Evolutionary conservation across 2,329 filamentous ascomycete genomes (phyloP).

Genomic region (Capronia americana): DNA sequence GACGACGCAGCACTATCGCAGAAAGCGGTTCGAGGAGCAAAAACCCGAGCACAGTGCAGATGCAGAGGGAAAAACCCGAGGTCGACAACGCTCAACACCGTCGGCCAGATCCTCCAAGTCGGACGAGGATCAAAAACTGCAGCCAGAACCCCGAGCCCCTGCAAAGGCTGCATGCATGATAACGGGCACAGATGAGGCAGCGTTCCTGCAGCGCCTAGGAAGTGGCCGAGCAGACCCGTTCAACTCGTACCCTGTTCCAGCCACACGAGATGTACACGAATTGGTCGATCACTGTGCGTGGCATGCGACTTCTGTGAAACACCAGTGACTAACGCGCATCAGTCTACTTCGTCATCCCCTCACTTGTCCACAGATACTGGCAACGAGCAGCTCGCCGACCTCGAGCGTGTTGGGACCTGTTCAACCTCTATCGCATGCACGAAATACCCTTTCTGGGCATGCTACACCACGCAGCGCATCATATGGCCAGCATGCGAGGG

Average conservation of each 20-base stretch:
- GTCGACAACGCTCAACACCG: not conserved
- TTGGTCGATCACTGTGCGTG: constrained; percentile 30
- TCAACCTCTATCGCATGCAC: constrained; percentile 29
- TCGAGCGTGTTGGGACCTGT: constrained; percentile 29
- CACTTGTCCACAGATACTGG: constrained; percentile 27
- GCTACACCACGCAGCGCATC: constrained; percentile 30
- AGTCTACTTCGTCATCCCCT: constrained; percentile 31
- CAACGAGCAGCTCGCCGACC: constrained; percentile 25
- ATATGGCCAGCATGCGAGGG: constrained; percentile 24
- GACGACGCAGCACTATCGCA: constrained; percentile 28
- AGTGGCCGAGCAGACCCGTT: constrained; percentile 27
- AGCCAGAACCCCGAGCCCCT: not conserved
- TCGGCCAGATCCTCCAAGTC: not conserved
- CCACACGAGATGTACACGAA: constrained; percentile 28
- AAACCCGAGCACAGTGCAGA: not conserved
- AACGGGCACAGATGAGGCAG: not conserved
- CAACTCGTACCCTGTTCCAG: constrained; percentile 23
- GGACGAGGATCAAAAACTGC: constrained; percentile 1
- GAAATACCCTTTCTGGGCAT: constrained; percentile 30
- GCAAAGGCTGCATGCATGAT: not conserved
- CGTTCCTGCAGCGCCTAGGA: constrained; percentile 12
- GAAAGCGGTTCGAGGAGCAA: constrained; percentile 12
- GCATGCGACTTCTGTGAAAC: not conserved
- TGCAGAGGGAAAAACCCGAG: not conserved
- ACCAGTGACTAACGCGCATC: not conserved